Percentiles rank a stretch among this genome's conserved stretches.
Conservation (phyloP, 192 early-diverging fungal species). For the Fimicolochytrium jonesii region DNA sequence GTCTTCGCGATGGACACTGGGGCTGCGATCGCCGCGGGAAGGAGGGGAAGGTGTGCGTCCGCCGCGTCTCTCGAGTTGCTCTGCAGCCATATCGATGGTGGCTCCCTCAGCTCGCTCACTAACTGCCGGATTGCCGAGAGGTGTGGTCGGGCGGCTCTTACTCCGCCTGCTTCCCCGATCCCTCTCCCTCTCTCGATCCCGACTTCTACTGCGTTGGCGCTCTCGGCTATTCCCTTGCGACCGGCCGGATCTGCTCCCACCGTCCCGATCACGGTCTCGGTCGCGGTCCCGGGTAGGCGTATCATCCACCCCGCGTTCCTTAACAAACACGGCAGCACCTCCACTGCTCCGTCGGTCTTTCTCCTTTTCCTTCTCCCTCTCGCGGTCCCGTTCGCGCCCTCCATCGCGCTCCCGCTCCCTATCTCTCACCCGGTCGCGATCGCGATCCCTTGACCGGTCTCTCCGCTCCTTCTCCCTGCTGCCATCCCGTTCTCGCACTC, state of each 20-base stretch:
- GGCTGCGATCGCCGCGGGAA: background rate
- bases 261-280: conserved; percentile 6
- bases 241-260: background rate
- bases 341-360: background rate
- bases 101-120: background rate
- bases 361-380: conserved; percentile 6
- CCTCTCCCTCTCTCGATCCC: conserved; percentile 3
- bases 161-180: background rate
- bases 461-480: background rate
- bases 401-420: background rate
- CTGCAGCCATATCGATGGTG: background rate
- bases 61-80: background rate
- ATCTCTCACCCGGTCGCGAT: no score
- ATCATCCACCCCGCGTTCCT: background rate
- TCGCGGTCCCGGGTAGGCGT: background rate
- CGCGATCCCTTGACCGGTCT: background rate
- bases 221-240: background rate
- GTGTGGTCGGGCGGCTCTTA: background rate
- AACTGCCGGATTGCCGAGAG: background rate
- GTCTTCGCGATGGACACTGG: background rate
- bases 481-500: background rate
- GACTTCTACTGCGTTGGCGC: background rate
- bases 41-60: background rate
- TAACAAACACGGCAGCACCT: background rate
- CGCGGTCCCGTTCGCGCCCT: conserved; percentile 10